Evolutionary conservation across 2,329 filamentous ascomycete genomes (phyloP).

Genomic region (Plenodomus lindquistii): DNA sequence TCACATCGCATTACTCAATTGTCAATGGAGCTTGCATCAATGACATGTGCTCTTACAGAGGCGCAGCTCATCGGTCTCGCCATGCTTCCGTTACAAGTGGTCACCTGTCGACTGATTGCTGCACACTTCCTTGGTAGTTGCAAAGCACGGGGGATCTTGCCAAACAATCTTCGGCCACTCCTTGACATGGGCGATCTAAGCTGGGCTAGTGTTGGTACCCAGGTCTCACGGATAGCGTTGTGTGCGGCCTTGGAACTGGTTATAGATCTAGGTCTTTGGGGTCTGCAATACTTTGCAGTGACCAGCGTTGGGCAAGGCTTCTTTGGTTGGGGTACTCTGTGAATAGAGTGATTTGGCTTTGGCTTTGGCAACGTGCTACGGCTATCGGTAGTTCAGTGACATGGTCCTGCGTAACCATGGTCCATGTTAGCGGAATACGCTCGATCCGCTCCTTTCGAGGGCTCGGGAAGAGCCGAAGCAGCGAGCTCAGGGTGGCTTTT

Average conservation of each 20-base stretch:
- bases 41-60: conserved; percentile 38
- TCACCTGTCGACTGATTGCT: conserved; percentile 37
- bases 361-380: conserved; percentile 1
- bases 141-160: conserved; percentile 7
- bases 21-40: conserved; percentile 38
- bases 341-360: conserved; percentile 6
- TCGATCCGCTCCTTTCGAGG: conserved; percentile 1
- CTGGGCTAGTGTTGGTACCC: conserved; percentile 23
- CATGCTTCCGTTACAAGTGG: conserved; percentile 36
- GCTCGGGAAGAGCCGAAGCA: conserved; percentile 10
- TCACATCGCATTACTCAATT: conserved; percentile 43
- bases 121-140: conserved; percentile 30
- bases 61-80: conserved; percentile 36
- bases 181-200: conserved; percentile 8
- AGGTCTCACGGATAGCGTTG: conserved; percentile 37
- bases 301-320: conserved; percentile 31
- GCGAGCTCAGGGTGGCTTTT: conserved; percentile 10
- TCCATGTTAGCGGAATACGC: neutral
- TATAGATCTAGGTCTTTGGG: conserved; percentile 42
- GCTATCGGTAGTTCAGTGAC: conserved; percentile 1
- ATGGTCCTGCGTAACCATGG: conserved; percentile 1
- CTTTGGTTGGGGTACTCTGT: conserved; percentile 44
- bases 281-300: conserved; percentile 36
- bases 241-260: conserved; percentile 37
- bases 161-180: conserved; percentile 9